These are phyloP conservation scores for Amylocystis lapponica DNA, from an alignment of 768 basidiomycete genomes.

Conservation along the genomic window DNA sequence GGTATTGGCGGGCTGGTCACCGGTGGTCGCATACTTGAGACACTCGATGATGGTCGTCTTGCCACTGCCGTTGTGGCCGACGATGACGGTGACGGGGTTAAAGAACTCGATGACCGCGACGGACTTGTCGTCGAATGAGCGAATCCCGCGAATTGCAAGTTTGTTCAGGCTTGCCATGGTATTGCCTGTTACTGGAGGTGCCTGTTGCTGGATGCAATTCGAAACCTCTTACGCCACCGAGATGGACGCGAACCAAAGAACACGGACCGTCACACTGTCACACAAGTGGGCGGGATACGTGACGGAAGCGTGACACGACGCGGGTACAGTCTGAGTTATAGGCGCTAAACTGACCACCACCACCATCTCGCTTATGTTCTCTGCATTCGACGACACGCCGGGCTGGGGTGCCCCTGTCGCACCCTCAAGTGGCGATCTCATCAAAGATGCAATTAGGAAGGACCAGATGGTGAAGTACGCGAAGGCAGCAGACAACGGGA, in stretches of 20 bases:
- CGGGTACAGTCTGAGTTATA: no score
- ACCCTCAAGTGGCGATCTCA: slow-evolving; percentile 44
- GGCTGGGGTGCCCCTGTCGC: slow-evolving; percentile 16
- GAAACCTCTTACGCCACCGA: no score
- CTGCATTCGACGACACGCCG: slow-evolving; percentile 17
- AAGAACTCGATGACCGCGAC: slow-evolving; percentile 95
- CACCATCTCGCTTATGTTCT: no score
- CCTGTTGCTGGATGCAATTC: no score
- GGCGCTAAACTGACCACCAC: no score
- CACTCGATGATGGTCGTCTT: slow-evolving; percentile 99
- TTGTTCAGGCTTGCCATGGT: slow-evolving; percentile 83
- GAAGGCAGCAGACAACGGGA: neutral
- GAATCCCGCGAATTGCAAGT: slow-evolving; percentile 89
- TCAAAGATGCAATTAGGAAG: slow-evolving; percentile 73
- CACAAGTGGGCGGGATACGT: no score
- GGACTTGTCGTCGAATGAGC: slow-evolving; percentile 95
- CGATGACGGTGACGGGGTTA: slow-evolving; percentile 95
- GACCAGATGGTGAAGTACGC: slow-evolving; percentile 75
- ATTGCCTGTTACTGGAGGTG: no score
- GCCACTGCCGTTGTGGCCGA: slow-evolving; percentile 96
- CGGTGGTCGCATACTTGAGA: slow-evolving; percentile 97
- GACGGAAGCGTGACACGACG: no score
- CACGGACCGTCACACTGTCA: no score
- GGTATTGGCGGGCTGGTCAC: slow-evolving; percentile 95
- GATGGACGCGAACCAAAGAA: no score